Percentiles rank a stretch among this genome's conserved stretches.
Conservation (phyloP, 1,284 basidiomycete species). For the Papiliotrema fonsecae region DNA sequence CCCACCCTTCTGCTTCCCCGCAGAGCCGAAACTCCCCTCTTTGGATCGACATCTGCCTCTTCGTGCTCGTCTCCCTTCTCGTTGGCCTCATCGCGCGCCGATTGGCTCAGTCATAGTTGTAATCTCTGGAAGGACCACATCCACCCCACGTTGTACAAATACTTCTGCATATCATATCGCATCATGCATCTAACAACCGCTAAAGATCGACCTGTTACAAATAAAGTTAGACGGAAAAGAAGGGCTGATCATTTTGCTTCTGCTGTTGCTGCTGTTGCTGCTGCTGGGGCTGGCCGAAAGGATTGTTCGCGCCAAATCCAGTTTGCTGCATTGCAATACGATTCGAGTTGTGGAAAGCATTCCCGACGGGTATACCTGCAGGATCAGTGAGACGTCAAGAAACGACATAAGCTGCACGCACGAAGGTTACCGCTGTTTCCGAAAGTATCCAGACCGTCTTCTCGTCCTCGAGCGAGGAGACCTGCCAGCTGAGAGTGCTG, state of each 20-base stretch:
- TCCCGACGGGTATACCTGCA: conserved; percentile 63
- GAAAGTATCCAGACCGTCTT: conserved; percentile 89
- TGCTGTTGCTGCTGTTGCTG: conserved; percentile 47
- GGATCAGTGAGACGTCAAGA: neutral
- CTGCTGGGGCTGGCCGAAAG: conserved; percentile 62
- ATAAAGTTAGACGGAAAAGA: conserved; percentile 63
- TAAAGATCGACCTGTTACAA: neutral
- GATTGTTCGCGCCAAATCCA: conserved; percentile 57
- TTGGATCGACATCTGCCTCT: conserved; percentile 19
- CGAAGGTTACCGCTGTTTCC: conserved; percentile 78
- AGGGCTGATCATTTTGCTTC: conserved; percentile 63
- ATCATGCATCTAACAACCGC: neutral
- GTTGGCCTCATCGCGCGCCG: conserved; percentile 7
- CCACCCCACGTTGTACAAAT: no score
- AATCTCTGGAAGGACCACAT: neutral
- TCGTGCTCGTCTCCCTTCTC: conserved; percentile 6
- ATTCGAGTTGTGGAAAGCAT: conserved; percentile 52
- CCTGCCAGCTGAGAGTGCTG: conserved; percentile 72
- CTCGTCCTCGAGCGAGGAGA: conserved; percentile 69
- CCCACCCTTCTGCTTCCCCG: no score
- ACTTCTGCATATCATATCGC: no score
- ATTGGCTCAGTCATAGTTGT: conserved; percentile 3
- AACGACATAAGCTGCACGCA: conserved; percentile 44
- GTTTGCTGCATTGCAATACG: conserved; percentile 59
- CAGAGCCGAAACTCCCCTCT: conserved; percentile 2